Base-by-base conservation (phyloP, 73 alveolate genomes). In the Symbiodinium natans region DNA sequence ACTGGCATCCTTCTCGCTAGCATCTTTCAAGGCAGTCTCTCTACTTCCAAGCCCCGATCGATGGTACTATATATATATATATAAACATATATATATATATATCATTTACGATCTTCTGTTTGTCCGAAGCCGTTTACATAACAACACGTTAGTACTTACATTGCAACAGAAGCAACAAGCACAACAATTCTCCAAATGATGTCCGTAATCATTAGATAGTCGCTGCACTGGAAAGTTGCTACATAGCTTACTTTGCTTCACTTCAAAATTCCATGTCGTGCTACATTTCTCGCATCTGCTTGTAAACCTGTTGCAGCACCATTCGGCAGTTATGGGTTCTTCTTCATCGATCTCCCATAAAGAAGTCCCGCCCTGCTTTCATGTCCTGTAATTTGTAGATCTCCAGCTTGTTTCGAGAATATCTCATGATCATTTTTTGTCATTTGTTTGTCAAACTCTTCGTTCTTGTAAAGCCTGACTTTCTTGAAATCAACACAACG, bases 401-500 rank as follows among this genome's bases (percentile, higher is more conserved):
- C 63, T 85, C 93, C 39, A 48, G 31, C 38, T 48, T 52, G 82
- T 85, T 85, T 31, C 63, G 27, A 9, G 31, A 46, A 33, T 48
- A 85, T 15, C 36, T 52, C 38, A 41, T 85, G 25, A 87, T 11
- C 41, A 27, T 39, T 29, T 39, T 2, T 33, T 43, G 71, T 36
- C 71, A 31, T 9, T 17, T 54, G 59, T 4, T 87, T 19, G 38
- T 36, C 31, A 7, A 87, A 46, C 85, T 87, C 77, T 17, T 83
- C 59, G 38, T 83, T 82, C 9, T 56, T 36, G 41, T 25, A 43
- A 43, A 83, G 38, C 54, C 59, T 43, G 36, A 83, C 92, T 29
- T 83, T 83, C 36, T 38, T 25, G 38, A 83, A 83, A 83, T 43
- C 92, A 83, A 83, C 92, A 41, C 77, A 41, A 11, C 92, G 29